These are phyloP conservation scores for Solanum virginianum DNA, from an alignment of 257 asterid species.

Conservation along the genomic window DNA sequence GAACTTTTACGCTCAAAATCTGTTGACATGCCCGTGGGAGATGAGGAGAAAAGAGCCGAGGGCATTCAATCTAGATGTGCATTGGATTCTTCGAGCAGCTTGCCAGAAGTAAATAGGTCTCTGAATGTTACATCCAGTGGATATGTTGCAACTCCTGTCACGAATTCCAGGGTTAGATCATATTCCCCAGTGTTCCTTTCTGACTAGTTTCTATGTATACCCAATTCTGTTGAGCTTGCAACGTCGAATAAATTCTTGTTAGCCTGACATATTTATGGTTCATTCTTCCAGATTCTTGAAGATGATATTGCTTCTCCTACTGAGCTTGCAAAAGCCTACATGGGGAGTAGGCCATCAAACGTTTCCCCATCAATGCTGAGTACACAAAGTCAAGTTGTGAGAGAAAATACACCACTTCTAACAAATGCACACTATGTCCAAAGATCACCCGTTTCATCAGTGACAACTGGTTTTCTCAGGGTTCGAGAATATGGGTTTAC, in stretches of 20 bases:
- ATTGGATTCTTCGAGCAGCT: conserved; percentile 14
- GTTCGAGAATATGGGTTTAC: conserved; percentile 46
- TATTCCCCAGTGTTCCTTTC: background rate
- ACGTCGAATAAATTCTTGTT: background rate
- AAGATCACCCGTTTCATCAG: conserved; percentile 28
- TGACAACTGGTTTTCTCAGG: conserved; percentile 14
- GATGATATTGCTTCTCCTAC: conserved; percentile 73
- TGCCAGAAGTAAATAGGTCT: conserved; percentile 18
- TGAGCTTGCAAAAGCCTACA: conserved; percentile 89
- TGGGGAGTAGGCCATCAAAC: conserved; percentile 77
- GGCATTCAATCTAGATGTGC: conserved; percentile 12
- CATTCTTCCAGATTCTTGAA: conserved; percentile 39
- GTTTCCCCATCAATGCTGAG: conserved; percentile 53
- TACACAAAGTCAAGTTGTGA: conserved; percentile 28
- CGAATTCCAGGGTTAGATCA: conserved; percentile 29
- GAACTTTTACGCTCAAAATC: conserved; percentile 63
- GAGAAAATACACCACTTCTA: conserved; percentile 29
- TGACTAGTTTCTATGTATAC: background rate
- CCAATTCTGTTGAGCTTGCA: background rate
- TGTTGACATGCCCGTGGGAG: conserved; percentile 20
- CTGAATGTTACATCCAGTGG: conserved; percentile 22
- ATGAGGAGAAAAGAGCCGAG: conserved; percentile 14
- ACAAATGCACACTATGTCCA: conserved; percentile 25
- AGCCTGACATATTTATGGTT: conserved; percentile 7
- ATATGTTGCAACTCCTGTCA: conserved; percentile 21